These are phyloP conservation scores for Drosera capensis DNA, from an alignment of 148 eudicot species.

Conservation along the genomic window DNA sequence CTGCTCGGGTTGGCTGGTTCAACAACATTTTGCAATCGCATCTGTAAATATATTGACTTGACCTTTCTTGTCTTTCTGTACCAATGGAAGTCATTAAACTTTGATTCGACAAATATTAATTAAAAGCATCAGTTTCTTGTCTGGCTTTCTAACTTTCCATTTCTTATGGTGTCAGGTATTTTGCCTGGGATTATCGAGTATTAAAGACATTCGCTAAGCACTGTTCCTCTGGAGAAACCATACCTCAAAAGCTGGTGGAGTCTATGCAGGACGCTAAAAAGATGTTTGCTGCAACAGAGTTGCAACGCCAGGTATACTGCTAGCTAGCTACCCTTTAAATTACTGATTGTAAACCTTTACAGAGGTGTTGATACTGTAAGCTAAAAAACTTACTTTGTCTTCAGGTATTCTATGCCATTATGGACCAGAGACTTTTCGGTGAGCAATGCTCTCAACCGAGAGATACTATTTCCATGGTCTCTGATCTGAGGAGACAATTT, in stretches of 20 bases:
- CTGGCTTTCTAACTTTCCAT: not conserved
- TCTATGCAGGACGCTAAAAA: conserved; percentile 55
- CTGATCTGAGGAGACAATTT: conserved; percentile 48
- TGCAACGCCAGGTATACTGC: conserved; percentile 78
- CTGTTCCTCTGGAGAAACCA: conserved; percentile 76
- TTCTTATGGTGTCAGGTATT: conserved; percentile 40
- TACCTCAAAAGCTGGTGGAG: conserved; percentile 69
- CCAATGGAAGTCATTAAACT: no score
- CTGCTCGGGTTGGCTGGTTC: no score
- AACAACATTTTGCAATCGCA: no score
- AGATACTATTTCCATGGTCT: conserved; percentile 50
- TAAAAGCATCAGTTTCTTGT: not conserved
- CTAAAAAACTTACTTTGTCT: conserved; percentile 4
- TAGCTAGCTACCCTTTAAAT: not conserved
- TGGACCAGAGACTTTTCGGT: conserved; percentile 74
- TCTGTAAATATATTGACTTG: no score
- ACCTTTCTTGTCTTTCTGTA: no score
- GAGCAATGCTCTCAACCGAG: conserved; percentile 30
- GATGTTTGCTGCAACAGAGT: conserved; percentile 89
- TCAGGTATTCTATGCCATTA: conserved; percentile 69
- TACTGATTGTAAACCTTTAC: not conserved
- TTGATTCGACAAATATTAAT: not conserved
- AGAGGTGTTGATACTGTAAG: not conserved
- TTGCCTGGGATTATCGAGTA: conserved; percentile 89
- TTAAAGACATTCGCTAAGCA: conserved; percentile 77